Base-by-base conservation (phyloP, 352 stramenopile species). In the Pythium chondricola region DNA sequence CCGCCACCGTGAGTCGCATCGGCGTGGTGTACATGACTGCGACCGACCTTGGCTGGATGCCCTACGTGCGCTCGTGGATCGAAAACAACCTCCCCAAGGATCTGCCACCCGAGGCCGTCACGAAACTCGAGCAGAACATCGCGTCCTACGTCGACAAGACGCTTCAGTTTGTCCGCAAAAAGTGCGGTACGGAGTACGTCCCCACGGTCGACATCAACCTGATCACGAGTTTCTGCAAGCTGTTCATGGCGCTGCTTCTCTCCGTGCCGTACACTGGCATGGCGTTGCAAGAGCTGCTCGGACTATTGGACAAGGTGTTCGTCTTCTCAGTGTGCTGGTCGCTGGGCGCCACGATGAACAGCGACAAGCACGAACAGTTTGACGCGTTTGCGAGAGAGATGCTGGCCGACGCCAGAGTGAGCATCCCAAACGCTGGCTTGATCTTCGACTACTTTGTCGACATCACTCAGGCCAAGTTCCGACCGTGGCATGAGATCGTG, bases 301-400 rank as follows among this genome's bases (percentile, higher is more conserved):
- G 68, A 26, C 27, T 70, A 30, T 36, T 73, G 0, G 55, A 70
- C 45, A 63, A 65, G 38, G 48, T 88, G 22, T 95, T 95, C 43
- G 57, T 85, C 8, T 95, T 92, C 48, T 63, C 69, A 13, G 51
- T 95, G 13, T 61, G 90, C 13, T 95, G 85, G 85, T 90, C 73
- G 11, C 29, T 94, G 6, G 75, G 79, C 33, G 74, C 65, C 18
- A 92, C 84, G 1, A 78, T 88, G 37, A 75, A 80, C 46, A 48
- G 56, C 25, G 58, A 66, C 27, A 74, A 72, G 24, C 63, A 86
- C 20, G 62, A 76, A 11, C 56, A 53, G 16, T 83, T 95, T 37
- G 72, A 94, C 52, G 52, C 58, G 13, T 94, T 82, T 38, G 30
- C 81, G 21, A 77, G 83, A 13, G 52, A 67, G 21, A 45, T 68